Base-by-base conservation (phyloP, 2,329 filamentous ascomycete genomes). In the Claviceps sp. region DNA sequence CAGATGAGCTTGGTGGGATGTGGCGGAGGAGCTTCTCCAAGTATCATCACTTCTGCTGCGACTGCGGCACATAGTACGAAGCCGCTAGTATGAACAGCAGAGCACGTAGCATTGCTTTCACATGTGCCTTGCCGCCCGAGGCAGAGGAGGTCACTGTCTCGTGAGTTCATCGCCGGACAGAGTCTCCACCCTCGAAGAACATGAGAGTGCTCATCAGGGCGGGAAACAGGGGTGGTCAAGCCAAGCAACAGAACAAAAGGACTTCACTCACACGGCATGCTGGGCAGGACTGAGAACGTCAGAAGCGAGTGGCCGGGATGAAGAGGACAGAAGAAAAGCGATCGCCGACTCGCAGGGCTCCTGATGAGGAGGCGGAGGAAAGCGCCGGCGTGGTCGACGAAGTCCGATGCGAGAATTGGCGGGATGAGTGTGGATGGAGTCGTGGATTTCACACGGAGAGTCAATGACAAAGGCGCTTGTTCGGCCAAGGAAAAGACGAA, bases 241-340 rank as follows among this genome's bases (percentile, higher is more conserved):
- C 17, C 26, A 17, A 47, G 24, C 34, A 50, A 47, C 24, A 19
- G 19, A 43, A 34, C 30, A 42, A 39, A 13, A 22, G n/a, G 16
- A 30, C 37, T 39, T 19, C 17, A 48, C 66, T 68, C 61, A 68
- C 66, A 68, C 56, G 66, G 66, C 66, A 68, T 68, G 60, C 66
- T 60, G 64, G 59, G 58, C 56, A 60, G 50, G 54, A 42, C 55
- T 59, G 55, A 53, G 54, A 57, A 57, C 59, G 58, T 57, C 55
- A 54, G 52, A 52, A 52, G 56, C 57, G 56, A 58, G 61, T 49
- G 56, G 40, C n/a, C 22, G 50, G 48, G 5, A 24, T 30, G 46
- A 48, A 37, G 48, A 50, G 34, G 44, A 45, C n/a, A 40, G 48
- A 48, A 41, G 44, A 40, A 47, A 48, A 17, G 40, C 30, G 22